A percentile compares a stretch with the other conserved stretches of the same genome.
phyloP scores from a whole-genome alignment of 306 rosid genomes.

The Vicia sativa region DNA sequence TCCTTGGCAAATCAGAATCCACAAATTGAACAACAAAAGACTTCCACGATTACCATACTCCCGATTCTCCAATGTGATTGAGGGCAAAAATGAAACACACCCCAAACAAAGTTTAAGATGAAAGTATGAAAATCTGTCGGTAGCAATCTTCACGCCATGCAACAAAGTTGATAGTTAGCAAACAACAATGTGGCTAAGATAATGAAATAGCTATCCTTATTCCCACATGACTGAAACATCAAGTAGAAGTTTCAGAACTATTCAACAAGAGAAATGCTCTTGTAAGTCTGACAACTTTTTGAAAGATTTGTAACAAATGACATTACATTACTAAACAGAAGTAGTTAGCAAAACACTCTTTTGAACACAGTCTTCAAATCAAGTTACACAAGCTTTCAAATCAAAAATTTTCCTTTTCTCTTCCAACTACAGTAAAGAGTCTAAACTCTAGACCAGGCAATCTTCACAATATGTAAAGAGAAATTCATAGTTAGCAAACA shows the following conservation, averaged over 20 bases:
- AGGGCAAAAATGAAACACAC: conserved; percentile 2
- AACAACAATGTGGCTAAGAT: not conserved
- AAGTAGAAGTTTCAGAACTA: conserved; percentile 1
- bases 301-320: too few species aligned
- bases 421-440: too few species aligned
- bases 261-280: not conserved
- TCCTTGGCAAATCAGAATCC: not conserved
- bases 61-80: not conserved
- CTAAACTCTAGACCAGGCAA: too few species aligned
- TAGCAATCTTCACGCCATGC: conserved; percentile 5
- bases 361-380: too few species aligned
- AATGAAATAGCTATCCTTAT: not conserved
- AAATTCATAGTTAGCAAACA: too few species aligned
- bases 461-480: too few species aligned
- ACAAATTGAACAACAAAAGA: conserved; percentile 1
- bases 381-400: too few species aligned
- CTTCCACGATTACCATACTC: not conserved
- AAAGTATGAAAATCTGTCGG: not conserved
- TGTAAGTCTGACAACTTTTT: conserved; percentile 7
- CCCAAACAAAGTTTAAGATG: not conserved
- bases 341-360: too few species aligned
- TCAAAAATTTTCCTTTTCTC: too few species aligned
- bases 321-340: too few species aligned
- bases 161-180: not conserved
- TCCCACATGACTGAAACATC: conserved; percentile 1